phyloP scores from a whole-genome alignment of 495 filamentous ascomycete genomes.

The Podospora pseudopauciseta region DNA sequence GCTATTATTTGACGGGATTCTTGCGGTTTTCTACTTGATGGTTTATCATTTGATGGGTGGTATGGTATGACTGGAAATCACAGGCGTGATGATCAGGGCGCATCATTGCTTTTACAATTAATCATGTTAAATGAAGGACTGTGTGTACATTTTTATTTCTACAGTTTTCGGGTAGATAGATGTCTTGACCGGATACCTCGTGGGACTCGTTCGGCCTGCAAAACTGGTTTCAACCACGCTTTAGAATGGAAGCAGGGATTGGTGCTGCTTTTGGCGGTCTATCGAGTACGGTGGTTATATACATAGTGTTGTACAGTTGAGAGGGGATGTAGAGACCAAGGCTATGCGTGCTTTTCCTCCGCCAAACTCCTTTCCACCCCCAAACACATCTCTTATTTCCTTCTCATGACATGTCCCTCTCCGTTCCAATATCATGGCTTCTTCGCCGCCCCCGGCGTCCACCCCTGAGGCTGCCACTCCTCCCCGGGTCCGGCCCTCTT shows the following conservation, averaged over 20 bases:
- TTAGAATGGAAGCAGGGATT: background rate
- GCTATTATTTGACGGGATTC: background rate
- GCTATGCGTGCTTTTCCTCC: background rate
- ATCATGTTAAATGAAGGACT: background rate
- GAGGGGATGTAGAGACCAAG: background rate
- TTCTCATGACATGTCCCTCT: background rate
- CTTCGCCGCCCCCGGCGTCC: conserved; percentile 52
- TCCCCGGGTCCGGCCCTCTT: conserved; percentile 54
- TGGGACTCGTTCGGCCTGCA: background rate
- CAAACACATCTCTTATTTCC: background rate
- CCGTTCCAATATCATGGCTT: conserved; percentile 17
- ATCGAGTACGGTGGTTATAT: background rate
- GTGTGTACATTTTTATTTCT: background rate
- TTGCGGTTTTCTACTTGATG: background rate
- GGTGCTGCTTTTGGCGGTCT: background rate
- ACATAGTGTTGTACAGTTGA: background rate
- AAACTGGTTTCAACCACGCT: background rate
- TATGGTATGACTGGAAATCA: background rate
- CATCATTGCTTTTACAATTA: background rate
- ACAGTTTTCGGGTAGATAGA: background rate
- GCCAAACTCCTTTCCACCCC: background rate
- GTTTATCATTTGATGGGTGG: background rate
- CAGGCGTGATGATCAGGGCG: background rate
- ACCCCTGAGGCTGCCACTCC: conserved; percentile 72
- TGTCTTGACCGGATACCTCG: background rate